phyloP scores from a whole-genome alignment of 306 rosid genomes.

The Lotus japonicus region DNA sequence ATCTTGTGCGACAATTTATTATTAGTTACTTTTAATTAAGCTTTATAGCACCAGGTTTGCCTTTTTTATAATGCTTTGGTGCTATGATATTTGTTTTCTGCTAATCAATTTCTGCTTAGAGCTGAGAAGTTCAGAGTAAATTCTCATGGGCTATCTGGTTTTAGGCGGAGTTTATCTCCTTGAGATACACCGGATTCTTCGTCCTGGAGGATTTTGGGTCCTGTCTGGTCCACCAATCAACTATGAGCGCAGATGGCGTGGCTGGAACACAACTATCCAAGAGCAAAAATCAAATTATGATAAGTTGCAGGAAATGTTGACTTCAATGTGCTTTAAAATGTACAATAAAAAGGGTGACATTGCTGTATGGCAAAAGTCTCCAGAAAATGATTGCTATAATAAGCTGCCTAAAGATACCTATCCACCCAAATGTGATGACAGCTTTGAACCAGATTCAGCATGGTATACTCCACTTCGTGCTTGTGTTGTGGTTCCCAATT shows the following conservation, averaged over 20 bases:
- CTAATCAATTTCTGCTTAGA: neutral
- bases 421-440: constrained; percentile 85
- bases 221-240: constrained; percentile 96
- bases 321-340: constrained; percentile 79
- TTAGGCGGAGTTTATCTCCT: constrained; percentile 84
- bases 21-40: neutral
- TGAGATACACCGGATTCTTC: constrained; percentile 87
- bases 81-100: neutral
- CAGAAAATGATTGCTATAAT: constrained; percentile 50
- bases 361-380: constrained; percentile 86
- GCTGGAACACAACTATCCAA: constrained; percentile 94
- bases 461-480: constrained; percentile 91
- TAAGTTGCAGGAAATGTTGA: constrained; percentile 60
- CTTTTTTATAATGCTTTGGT: neutral
- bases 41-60: too few species aligned
- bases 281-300: constrained; percentile 72
- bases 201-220: constrained; percentile 98
- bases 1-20: neutral
- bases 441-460: constrained; percentile 80
- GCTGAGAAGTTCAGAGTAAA: neutral
- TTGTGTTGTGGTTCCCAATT: constrained; percentile 66
- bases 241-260: constrained; percentile 81
- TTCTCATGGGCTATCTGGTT: neutral
- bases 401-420: constrained; percentile 52
- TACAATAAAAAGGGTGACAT: constrained; percentile 83